Base-by-base conservation (phyloP, 495 filamentous ascomycete genomes). In the Daldinia concentrica region DNA sequence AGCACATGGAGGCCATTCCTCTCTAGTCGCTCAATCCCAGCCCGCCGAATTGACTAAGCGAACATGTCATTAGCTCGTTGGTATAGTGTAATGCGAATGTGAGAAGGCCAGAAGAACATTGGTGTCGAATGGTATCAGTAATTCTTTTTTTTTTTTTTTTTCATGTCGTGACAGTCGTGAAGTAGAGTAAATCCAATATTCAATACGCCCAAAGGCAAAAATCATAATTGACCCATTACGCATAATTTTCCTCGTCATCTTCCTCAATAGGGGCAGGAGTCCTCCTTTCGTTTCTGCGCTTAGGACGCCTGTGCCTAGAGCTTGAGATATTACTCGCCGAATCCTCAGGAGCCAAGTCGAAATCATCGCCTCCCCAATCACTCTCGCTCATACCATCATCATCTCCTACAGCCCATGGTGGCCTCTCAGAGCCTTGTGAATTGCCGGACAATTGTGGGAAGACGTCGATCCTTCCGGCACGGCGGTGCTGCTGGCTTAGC, bases 211-310 rank as follows among this genome's bases (percentile, higher is more conserved):
- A 50, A 29, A 62, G 26, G 24, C 9, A 57, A 34, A 11, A 26
- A 41, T 58, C 56, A 4, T 52, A 22, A 30, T 66, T 41, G 15
- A 43, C 39, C 26, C 30, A 30, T 58, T 14, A 52, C 5, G 9
- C 26, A 65, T 57, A 76, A 41, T 70, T 75, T 54, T 86, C 87
- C 75, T 92, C 90, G 19, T 90, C 89, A 74, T 95, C 93, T 79
- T 97, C 94, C 79, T 93, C 92, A 8, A 96, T 93, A 0, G 89
- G 88, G 17, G 93, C 93, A 0, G 93, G 93, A 2, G 93, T 97
- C 11, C 91, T 85, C 74, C 93, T 84, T 80, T 94, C 92, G 59
- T 85, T 86, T 61, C 91, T 84, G 66, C 89, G 79, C 82, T 92
- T 92, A 5, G 88, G 90, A 74, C 92, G 82, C 58, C 92, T 85